These are phyloP conservation scores for Clarireedia paspali DNA, from an alignment of 2,329 filamentous ascomycete species.

Conservation along the genomic window DNA sequence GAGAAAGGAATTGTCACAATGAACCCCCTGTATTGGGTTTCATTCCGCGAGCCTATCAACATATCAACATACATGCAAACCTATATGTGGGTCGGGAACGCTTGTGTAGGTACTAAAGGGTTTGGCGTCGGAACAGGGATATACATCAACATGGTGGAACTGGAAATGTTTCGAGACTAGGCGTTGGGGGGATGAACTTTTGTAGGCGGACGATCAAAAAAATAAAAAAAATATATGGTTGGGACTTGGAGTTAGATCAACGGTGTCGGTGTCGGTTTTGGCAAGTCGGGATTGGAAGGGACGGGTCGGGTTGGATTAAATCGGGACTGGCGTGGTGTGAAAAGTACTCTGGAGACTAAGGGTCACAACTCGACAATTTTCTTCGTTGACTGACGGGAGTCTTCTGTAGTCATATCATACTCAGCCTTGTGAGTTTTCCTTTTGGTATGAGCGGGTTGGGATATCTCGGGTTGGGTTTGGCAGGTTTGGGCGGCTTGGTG, in stretches of 20 bases:
- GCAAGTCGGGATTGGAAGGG: neutral
- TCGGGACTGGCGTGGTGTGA: neutral
- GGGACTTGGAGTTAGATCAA: neutral
- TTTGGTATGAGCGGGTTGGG: neutral
- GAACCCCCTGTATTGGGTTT: neutral
- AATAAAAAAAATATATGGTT: neutral
- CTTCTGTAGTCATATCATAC: neutral
- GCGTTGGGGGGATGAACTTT: neutral
- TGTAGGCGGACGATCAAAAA: neutral
- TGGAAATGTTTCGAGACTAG: neutral
- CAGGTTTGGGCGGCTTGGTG: neutral
- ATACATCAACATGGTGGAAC: neutral
- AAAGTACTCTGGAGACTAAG: neutral
- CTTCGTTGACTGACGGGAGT: neutral
- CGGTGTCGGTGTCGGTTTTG: neutral
- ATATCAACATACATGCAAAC: neutral
- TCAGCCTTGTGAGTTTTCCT: neutral
- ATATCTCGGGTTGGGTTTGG: no score
- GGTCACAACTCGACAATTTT: neutral
- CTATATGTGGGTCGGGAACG: neutral
- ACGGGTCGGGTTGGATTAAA: neutral
- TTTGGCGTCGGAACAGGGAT: neutral
- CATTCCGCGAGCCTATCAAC: neutral
- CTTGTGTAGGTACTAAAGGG: neutral
- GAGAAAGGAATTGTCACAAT: conserved; percentile 22